Evolutionary conservation across 257 asterid genomes (phyloP).

Genomic region (Ballota nigra): DNA sequence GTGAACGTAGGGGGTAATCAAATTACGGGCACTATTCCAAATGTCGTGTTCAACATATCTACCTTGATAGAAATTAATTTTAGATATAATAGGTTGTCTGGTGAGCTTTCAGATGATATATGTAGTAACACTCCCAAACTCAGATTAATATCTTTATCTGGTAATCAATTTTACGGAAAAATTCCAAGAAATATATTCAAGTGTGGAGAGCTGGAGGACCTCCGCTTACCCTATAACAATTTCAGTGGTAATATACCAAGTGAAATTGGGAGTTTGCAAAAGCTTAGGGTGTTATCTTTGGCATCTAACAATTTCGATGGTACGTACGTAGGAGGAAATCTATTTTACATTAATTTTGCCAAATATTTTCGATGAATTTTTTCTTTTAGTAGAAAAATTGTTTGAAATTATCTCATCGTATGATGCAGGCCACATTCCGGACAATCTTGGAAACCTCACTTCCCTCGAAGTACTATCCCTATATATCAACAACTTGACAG

Average conservation of each 20-base stretch:
- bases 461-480: not conserved
- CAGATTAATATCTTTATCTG: not conserved
- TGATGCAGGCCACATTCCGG: not conserved
- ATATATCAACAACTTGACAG: not conserved
- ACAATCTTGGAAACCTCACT: not conserved
- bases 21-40: not conserved
- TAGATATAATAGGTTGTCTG: not conserved
- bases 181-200: not conserved
- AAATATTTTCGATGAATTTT: not conserved
- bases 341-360: not conserved
- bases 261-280: not conserved
- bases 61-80: not conserved
- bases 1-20: not conserved
- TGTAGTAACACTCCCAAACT: not conserved
- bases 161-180: not conserved
- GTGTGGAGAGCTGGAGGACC: not conserved
- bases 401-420: not conserved
- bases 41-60: not conserved
- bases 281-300: not conserved
- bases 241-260: not conserved
- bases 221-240: not conserved
- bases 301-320: not conserved
- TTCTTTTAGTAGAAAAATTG: too few species aligned
- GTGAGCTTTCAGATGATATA: not conserved
- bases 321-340: not conserved